These are phyloP conservation scores for Auriscalpium microsporum DNA, from an alignment of 768 basidiomycete genomes.

Conservation along the genomic window DNA sequence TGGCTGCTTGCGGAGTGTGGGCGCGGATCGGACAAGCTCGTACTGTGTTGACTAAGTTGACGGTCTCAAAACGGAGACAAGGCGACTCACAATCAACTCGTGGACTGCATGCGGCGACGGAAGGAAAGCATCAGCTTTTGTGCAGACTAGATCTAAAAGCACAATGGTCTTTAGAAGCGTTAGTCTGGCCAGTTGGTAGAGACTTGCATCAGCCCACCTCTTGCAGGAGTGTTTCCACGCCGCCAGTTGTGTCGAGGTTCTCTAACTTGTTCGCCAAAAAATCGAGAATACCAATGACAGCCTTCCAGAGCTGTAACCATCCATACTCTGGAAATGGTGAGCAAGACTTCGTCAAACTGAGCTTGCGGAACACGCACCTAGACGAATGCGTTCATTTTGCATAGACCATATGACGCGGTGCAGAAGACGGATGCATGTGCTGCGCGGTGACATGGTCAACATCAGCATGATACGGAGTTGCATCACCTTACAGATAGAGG, in stretches of 20 bases:
- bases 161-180: slow-evolving; percentile 33
- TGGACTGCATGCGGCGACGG: slow-evolving; percentile 48
- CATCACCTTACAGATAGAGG: slow-evolving; percentile 42
- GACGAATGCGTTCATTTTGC: slow-evolving; percentile 41
- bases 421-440: slow-evolving; percentile 48
- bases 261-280: slow-evolving; percentile 52
- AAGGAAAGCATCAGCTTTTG: slow-evolving; percentile 44
- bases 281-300: slow-evolving; percentile 43
- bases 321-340: slow-evolving; percentile 40
- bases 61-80: background rate
- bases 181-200: background rate
- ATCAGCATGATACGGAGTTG: background rate
- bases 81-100: slow-evolving; percentile 48
- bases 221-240: slow-evolving; percentile 42
- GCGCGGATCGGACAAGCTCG: slow-evolving; percentile 52
- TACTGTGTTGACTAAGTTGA: slow-evolving; percentile 33
- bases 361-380: slow-evolving; percentile 34
- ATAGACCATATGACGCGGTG: slow-evolving; percentile 51
- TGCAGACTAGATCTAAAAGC: slow-evolving; percentile 44
- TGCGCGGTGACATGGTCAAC: slow-evolving; percentile 17
- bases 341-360: background rate
- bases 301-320: slow-evolving; percentile 59
- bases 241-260: slow-evolving; percentile 41
- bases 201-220: slow-evolving; percentile 34
- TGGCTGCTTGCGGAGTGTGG: slow-evolving; percentile 39